Percentiles rank a stretch among this genome's conserved stretches.
Conservation (phyloP, 306 rosid genomes). For the Fragaria iinumae region DNA sequence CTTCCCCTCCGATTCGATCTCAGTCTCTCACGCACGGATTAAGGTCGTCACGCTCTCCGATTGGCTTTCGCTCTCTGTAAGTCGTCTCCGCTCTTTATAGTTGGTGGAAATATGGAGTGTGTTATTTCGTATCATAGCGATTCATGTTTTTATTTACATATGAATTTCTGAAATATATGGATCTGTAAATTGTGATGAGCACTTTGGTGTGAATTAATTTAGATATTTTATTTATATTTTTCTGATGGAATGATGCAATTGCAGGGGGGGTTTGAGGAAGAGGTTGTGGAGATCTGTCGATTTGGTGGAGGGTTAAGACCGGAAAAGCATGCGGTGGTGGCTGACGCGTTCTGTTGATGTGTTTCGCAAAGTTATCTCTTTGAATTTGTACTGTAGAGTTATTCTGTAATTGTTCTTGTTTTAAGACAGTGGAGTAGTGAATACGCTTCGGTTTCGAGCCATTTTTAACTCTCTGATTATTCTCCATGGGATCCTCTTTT, state of each 20-base stretch:
- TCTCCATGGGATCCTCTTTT: slow-evolving; percentile 86
- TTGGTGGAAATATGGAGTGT: too few species aligned
- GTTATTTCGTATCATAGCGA: neutral
- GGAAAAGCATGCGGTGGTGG: slow-evolving; percentile 98
- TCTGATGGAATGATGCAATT: slow-evolving; percentile 9
- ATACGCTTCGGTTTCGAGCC: neutral
- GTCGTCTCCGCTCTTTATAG: slow-evolving; percentile 12
- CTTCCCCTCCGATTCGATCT: slow-evolving; percentile 10
- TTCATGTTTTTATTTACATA: neutral
- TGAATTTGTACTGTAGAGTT: slow-evolving; percentile 89
- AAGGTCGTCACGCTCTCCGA: neutral
- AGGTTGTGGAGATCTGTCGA: slow-evolving; percentile 26
- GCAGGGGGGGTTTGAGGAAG: slow-evolving; percentile 37
- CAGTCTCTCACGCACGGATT: neutral
- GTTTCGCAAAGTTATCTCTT: slow-evolving; percentile 70
- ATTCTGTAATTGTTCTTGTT: slow-evolving; percentile 58
- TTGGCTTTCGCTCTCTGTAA: slow-evolving; percentile 30
- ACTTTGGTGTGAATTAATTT: neutral
- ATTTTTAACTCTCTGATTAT: neutral
- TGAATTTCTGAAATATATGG: neutral
- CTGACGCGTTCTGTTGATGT: slow-evolving; percentile 72
- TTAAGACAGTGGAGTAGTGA: neutral
- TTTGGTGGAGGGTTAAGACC: slow-evolving; percentile 44
- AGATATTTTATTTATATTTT: too few species aligned
- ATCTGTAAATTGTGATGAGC: neutral